Evolutionary conservation across 805 yeast genomes (phyloP).

Genomic region (Nakazawaea ambrosiae): DNA sequence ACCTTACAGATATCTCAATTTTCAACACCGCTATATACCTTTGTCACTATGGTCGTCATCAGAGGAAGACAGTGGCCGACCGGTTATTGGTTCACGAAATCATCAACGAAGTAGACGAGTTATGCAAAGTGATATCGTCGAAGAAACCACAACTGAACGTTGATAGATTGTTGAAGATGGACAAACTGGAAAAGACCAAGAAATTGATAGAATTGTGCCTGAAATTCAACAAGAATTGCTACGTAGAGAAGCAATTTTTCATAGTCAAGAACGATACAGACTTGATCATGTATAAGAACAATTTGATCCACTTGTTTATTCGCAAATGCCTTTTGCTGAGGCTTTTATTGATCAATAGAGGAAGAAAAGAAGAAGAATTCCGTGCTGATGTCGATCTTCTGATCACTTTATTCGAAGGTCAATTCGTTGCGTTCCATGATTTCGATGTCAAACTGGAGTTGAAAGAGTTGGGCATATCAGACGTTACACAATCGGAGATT

Average conservation of each 20-base stretch:
- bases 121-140: background rate
- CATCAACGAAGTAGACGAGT: background rate
- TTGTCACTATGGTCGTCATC: background rate
- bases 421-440: constrained; percentile 1
- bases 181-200: background rate
- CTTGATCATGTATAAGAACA: constrained; percentile 8
- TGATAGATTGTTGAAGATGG: background rate
- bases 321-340: constrained; percentile 1
- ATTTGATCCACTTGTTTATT: constrained; percentile 6
- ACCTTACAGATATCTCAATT: constrained; percentile 6
- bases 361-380: constrained; percentile 1
- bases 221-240: constrained; percentile 6
- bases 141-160: background rate
- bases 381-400: background rate
- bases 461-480: background rate
- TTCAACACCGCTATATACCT: constrained; percentile 8
- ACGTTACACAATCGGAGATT: background rate
- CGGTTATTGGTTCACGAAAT: background rate
- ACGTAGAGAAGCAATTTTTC: background rate
- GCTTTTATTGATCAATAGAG: background rate
- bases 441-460: constrained; percentile 2
- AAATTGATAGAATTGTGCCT: background rate
- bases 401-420: background rate
- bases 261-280: background rate
- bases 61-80: background rate